Conservation (phyloP, 179 eudicot species). For the Camellia oleifera region DNA sequence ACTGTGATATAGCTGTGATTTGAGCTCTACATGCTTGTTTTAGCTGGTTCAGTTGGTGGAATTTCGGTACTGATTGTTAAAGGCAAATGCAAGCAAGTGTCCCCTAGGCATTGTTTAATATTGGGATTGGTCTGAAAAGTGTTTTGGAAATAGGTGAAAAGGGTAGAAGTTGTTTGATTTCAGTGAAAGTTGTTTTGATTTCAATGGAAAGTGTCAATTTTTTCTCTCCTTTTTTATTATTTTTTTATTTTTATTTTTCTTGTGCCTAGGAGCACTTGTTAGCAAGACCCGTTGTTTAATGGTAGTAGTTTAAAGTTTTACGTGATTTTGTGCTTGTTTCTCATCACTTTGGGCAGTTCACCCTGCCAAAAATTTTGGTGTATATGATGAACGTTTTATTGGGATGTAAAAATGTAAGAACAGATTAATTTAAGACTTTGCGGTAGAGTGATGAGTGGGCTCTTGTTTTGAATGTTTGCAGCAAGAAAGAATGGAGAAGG, state of each 20-base stretch:
- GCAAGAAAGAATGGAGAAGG: conserved; percentile 72
- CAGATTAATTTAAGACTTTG: not conserved
- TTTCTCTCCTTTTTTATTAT: no score
- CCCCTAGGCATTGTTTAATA: no score
- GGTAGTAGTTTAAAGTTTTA: not conserved
- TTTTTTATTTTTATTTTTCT: no score
- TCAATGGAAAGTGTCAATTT: no score
- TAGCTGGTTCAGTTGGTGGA: not conserved
- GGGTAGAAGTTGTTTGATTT: no score
- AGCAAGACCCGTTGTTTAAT: not conserved
- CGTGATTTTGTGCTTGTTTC: not conserved
- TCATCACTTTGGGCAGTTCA: not conserved
- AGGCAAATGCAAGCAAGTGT: no score
- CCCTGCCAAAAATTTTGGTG: not conserved
- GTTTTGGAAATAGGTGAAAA: no score
- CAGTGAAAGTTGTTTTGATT: no score
- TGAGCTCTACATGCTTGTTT: not conserved
- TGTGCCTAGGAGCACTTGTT: no score
- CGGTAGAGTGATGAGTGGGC: not conserved
- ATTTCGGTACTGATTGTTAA: not conserved
- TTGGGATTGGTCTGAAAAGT: no score
- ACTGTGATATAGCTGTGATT: not conserved
- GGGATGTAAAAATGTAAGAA: not conserved
- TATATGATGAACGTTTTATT: not conserved
- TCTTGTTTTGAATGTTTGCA: conserved; percentile 32